A percentile compares a stretch with the other conserved stretches of the same genome.
phyloP scores from a whole-genome alignment of 2,329 filamentous ascomycete species.

The Monosporascus sp. region DNA sequence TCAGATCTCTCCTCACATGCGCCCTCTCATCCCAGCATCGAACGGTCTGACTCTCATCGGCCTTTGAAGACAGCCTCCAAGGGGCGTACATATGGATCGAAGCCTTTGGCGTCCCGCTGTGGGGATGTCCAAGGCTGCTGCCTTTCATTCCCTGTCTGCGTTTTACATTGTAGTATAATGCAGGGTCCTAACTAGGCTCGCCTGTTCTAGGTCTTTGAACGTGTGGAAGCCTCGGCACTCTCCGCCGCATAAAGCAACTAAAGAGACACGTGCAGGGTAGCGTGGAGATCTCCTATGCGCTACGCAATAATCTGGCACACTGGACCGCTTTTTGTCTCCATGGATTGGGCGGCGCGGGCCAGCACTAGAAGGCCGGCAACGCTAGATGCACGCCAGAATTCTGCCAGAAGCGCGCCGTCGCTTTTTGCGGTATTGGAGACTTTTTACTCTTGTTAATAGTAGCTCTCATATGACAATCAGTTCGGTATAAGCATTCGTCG shows the following conservation, averaged over 20 bases:
- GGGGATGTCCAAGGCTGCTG: too few species aligned
- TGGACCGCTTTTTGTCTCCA: conserved; percentile 5
- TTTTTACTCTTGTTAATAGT: neutral
- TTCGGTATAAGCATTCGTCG: neutral
- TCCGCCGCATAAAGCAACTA: neutral
- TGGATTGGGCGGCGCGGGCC: conserved; percentile 7
- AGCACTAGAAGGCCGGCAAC: neutral
- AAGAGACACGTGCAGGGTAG: conserved; percentile 14
- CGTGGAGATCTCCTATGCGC: conserved; percentile 5
- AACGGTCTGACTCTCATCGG: neutral
- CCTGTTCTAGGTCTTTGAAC: too few species aligned
- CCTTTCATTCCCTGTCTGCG: too few species aligned
- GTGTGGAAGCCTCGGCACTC: too few species aligned
- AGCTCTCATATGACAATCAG: too few species aligned
- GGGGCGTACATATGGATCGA: neutral
- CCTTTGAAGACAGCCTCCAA: neutral
- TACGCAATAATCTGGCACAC: neutral
- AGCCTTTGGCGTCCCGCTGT: too few species aligned
- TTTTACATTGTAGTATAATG: too few species aligned
- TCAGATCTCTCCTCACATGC: neutral
- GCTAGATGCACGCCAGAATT: neutral
- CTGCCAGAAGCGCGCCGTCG: neutral
- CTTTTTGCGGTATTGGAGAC: too few species aligned
- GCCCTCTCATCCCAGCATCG: neutral
- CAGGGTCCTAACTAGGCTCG: too few species aligned